Conservation (phyloP, 2,329 filamentous ascomycete genomes). For the Pleoardoris graminearum region DNA sequence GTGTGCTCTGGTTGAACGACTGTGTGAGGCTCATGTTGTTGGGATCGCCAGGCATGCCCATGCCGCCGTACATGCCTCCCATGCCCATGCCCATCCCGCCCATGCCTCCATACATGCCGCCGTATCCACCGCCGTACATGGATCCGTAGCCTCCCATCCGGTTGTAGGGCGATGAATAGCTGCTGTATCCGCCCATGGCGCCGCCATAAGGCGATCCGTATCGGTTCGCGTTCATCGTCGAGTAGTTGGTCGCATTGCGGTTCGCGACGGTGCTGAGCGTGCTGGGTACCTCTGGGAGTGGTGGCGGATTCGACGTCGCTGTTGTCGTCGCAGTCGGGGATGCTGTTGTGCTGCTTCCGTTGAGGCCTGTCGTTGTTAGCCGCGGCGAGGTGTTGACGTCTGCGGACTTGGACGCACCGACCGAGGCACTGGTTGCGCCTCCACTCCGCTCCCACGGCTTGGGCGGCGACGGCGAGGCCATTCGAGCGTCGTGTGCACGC, state of each 20-base stretch:
- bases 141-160: slow-evolving; percentile 56
- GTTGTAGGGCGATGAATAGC: slow-evolving; percentile 55
- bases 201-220: slow-evolving; percentile 54
- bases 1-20: slow-evolving; percentile 90
- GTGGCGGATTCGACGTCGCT: slow-evolving; percentile 57
- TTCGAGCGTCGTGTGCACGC: slow-evolving; percentile 33
- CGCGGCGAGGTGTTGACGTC: slow-evolving; percentile 18
- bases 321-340: slow-evolving; percentile 47
- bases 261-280: slow-evolving; percentile 79
- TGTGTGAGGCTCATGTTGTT: slow-evolving; percentile 96
- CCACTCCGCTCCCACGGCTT: slow-evolving; percentile 95
- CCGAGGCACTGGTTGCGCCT: slow-evolving; percentile 53
- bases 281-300: slow-evolving; percentile 78
- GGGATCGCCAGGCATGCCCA: slow-evolving; percentile 58
- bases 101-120: slow-evolving; percentile 48
- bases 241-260: slow-evolving; percentile 84
- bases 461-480: slow-evolving; percentile 76
- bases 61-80: slow-evolving; percentile 55
- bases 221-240: slow-evolving; percentile 61
- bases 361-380: slow-evolving; percentile 40
- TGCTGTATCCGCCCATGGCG: slow-evolving; percentile 54
- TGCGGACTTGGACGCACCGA: slow-evolving; percentile 35
- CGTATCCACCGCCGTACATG: slow-evolving; percentile 54
- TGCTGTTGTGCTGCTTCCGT: slow-evolving; percentile 43
- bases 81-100: slow-evolving; percentile 45